These are phyloP conservation scores for Phytophthora crassamura DNA, from an alignment of 352 stramenopile species.

Conservation along the genomic window DNA sequence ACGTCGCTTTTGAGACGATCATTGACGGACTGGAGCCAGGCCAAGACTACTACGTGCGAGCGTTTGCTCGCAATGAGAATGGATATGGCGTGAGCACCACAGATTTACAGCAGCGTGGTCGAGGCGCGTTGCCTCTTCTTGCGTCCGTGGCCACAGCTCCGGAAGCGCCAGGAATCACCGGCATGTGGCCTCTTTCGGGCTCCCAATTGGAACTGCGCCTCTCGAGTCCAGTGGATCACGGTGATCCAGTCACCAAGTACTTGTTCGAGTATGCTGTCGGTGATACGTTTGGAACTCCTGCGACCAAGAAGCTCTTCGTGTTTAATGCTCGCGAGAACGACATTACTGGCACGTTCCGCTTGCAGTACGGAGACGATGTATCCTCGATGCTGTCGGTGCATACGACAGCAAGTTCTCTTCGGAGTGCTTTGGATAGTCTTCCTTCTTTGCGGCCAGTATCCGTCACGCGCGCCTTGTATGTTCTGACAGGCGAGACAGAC, in stretches of 20 bases:
- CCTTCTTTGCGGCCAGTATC: constrained; percentile 55
- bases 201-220: constrained; percentile 59
- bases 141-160: constrained; percentile 47
- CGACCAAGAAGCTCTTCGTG: constrained; percentile 60
- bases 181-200: constrained; percentile 59
- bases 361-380: constrained; percentile 66
- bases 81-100: constrained; percentile 70
- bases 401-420: constrained; percentile 46
- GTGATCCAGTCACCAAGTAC: constrained; percentile 54
- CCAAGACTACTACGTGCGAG: constrained; percentile 69
- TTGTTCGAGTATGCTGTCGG: constrained; percentile 66
- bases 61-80: constrained; percentile 71
- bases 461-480: constrained; percentile 51
- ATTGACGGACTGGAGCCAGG: constrained; percentile 51
- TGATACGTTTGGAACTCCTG: constrained; percentile 49
- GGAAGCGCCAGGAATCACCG: constrained; percentile 43
- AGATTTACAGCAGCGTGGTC: constrained; percentile 61
- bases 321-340: constrained; percentile 58
- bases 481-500: constrained; percentile 49
- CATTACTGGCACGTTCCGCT: constrained; percentile 64
- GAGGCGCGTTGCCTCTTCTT: constrained; percentile 58
- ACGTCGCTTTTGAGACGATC: constrained; percentile 67
- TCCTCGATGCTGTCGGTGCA: constrained; percentile 63
- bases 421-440: constrained; percentile 48
- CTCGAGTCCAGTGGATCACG: constrained; percentile 32